Evolutionary conservation across 2,329 filamentous ascomycete genomes (phyloP).

Genomic region (Aspergillus candidus): DNA sequence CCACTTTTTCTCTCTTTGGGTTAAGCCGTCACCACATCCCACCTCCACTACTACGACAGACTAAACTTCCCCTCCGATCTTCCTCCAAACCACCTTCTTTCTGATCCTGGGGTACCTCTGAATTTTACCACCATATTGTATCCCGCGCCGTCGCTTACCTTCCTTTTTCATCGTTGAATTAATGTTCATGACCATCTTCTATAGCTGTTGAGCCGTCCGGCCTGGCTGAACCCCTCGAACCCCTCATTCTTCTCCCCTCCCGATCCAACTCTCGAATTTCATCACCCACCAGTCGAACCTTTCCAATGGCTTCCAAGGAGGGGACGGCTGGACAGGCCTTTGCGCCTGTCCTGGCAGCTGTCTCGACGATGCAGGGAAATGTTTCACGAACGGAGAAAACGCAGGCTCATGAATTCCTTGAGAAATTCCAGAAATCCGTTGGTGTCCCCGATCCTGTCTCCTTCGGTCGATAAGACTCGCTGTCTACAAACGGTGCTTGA

Average conservation of each 20-base stretch:
- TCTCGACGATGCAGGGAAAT: slow-evolving; percentile 83
- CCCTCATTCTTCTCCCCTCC: slow-evolving; percentile 17
- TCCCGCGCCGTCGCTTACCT: slow-evolving; percentile 4
- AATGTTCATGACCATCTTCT: slow-evolving; percentile 16
- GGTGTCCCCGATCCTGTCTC: slow-evolving; percentile 34
- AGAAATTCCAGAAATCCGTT: slow-evolving; percentile 97
- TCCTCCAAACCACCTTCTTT: slow-evolving; percentile 1
- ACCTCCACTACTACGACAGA: slow-evolving; percentile 11
- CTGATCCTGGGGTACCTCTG: no score
- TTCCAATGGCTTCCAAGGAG: slow-evolving; percentile 60
- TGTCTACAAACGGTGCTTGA: background rate
- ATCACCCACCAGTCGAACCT: slow-evolving; percentile 20
- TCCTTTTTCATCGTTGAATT: slow-evolving; percentile 16
- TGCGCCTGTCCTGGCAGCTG: slow-evolving; percentile 77
- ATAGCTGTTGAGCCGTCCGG: slow-evolving; percentile 21
- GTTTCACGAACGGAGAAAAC: slow-evolving; percentile 76
- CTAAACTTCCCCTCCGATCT: slow-evolving; percentile 3
- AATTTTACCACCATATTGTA: background rate
- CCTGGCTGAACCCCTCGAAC: slow-evolving; percentile 14
- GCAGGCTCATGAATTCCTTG: slow-evolving; percentile 83
- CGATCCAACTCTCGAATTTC: slow-evolving; percentile 20
- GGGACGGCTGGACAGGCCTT: slow-evolving; percentile 63
- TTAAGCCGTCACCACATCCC: slow-evolving; percentile 22
- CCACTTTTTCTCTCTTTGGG: slow-evolving; percentile 21
- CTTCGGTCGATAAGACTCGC: background rate